Percentiles rank a stretch among this genome's conserved stretches.
phyloP scores from a whole-genome alignment of 805 yeast genomes.

The Nakazawaea ishiwadae region DNA sequence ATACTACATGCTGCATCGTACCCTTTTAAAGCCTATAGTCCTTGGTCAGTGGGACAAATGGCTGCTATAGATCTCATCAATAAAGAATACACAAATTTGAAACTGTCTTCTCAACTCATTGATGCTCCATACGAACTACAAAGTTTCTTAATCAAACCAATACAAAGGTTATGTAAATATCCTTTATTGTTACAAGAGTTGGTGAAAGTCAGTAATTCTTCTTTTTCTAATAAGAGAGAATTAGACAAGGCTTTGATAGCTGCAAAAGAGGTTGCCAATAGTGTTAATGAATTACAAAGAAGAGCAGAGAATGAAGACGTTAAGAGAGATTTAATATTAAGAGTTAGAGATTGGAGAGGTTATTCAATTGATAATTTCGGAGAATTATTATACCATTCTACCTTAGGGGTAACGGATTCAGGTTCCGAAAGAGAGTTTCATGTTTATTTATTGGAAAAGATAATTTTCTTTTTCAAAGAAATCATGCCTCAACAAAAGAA shows the following conservation, averaged over 20 bases:
- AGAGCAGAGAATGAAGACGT: slow-evolving; percentile 79
- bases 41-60: slow-evolving; percentile 89
- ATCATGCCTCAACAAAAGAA: slow-evolving; percentile 33
- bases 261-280: slow-evolving; percentile 78
- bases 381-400: slow-evolving; percentile 71
- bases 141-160: slow-evolving; percentile 86
- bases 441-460: slow-evolving; percentile 78
- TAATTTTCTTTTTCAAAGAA: slow-evolving; percentile 62
- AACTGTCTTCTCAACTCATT: slow-evolving; percentile 51
- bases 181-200: slow-evolving; percentile 79
- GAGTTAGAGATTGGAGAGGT: slow-evolving; percentile 92
- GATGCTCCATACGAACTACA: slow-evolving; percentile 88
- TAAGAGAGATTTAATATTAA: slow-evolving; percentile 60
- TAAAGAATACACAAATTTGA: slow-evolving; percentile 54
- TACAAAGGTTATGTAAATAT: slow-evolving; percentile 93
- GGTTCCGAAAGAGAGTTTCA: slow-evolving; percentile 82
- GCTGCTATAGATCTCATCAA: slow-evolving; percentile 79
- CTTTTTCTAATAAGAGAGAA: slow-evolving; percentile 58
- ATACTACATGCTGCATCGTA: slow-evolving; percentile 76
- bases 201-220: slow-evolving; percentile 54
- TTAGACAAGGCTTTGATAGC: slow-evolving; percentile 64
- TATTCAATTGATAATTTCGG: slow-evolving; percentile 78
- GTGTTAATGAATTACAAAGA: slow-evolving; percentile 92
- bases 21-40: slow-evolving; percentile 85
- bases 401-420: slow-evolving; percentile 62